Percentiles rank a stretch among this genome's conserved stretches.
phyloP scores from a whole-genome alignment of 2,329 filamentous ascomycete genomes.

The Dryadomyces sulphureus region DNA sequence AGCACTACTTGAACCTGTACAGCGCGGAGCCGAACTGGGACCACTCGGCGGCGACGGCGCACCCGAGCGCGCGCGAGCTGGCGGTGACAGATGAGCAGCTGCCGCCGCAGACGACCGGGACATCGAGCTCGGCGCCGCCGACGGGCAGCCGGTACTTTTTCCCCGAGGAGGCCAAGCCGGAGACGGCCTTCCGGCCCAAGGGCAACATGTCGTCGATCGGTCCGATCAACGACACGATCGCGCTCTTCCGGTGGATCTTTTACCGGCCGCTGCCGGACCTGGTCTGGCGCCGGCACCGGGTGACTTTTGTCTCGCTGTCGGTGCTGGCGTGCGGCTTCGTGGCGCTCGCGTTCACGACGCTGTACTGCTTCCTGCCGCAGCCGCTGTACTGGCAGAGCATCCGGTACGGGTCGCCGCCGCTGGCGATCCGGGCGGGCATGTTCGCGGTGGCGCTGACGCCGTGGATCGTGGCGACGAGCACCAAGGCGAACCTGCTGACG shows the following conservation, averaged over 20 bases:
- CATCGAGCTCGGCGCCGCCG: not conserved
- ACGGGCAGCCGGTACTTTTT: conserved; percentile 54
- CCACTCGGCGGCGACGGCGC: conserved; percentile 26
- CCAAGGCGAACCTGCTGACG: conserved; percentile 79
- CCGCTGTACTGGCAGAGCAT: conserved; percentile 86
- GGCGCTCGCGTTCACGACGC: conserved; percentile 55
- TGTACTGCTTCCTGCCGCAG: conserved; percentile 77
- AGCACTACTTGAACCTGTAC: conserved; percentile 43
- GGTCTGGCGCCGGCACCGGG: conserved; percentile 47
- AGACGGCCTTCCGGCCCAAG: conserved; percentile 44
- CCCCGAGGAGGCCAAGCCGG: conserved; percentile 44
- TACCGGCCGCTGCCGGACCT: conserved; percentile 74
- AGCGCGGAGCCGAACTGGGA: conserved; percentile 33
- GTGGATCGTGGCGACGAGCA: conserved; percentile 81
- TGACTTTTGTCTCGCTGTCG: conserved; percentile 70
- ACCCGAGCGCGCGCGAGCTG: not conserved
- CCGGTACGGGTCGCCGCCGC: conserved; percentile 68
- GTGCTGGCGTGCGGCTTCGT: conserved; percentile 54
- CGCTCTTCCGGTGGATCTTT: conserved; percentile 77
- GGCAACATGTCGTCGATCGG: conserved; percentile 63
- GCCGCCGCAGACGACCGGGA: no score
- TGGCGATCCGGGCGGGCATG: conserved; percentile 83
- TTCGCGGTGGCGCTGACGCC: conserved; percentile 80
- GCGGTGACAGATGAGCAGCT: no score
- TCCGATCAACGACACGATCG: conserved; percentile 62